Conservation (phyloP, 768 basidiomycete species). For the Boletus sp. region DNA sequence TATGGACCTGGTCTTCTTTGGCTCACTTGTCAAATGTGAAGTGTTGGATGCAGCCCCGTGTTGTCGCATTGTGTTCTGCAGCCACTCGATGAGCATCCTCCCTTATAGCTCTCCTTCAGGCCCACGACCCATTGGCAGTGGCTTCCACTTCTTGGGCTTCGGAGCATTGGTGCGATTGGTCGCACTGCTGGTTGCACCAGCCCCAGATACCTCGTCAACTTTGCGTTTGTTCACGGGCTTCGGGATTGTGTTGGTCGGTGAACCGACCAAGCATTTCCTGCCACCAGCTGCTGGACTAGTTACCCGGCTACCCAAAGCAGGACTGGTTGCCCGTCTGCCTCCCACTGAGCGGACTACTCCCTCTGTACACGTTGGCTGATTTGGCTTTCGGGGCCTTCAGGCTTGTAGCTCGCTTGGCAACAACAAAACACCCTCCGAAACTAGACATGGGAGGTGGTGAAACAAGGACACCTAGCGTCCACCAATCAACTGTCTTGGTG, state of each 20-base stretch:
- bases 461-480: slow-evolving; percentile 94
- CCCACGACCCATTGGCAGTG: slow-evolving; percentile 35
- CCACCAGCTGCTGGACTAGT: slow-evolving; percentile 31
- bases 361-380: slow-evolving; percentile 45
- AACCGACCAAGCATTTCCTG: slow-evolving; percentile 24
- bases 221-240: slow-evolving; percentile 60
- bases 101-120: slow-evolving; percentile 60
- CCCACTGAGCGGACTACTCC: slow-evolving; percentile 52
- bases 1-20: slow-evolving; percentile 74
- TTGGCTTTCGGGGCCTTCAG: slow-evolving; percentile 69
- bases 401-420: slow-evolving; percentile 84
- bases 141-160: slow-evolving; percentile 58
- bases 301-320: slow-evolving; percentile 37
- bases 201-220: slow-evolving; percentile 40
- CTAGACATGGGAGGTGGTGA: slow-evolving; percentile 53
- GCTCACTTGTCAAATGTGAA: slow-evolving; percentile 71
- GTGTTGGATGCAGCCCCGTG: slow-evolving; percentile 76
- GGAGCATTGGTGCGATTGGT: slow-evolving; percentile 29
- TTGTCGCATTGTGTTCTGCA: slow-evolving; percentile 69
- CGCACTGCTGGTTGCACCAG: slow-evolving; percentile 6
- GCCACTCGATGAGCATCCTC: slow-evolving; percentile 70
- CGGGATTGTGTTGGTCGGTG: slow-evolving; percentile 35
- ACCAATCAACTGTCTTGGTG: slow-evolving; percentile 99
- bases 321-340: slow-evolving; percentile 54
- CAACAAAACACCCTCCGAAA: slow-evolving; percentile 72